phyloP scores from a whole-genome alignment of 2,329 filamentous ascomycete species.

The Knufia fluminis region DNA sequence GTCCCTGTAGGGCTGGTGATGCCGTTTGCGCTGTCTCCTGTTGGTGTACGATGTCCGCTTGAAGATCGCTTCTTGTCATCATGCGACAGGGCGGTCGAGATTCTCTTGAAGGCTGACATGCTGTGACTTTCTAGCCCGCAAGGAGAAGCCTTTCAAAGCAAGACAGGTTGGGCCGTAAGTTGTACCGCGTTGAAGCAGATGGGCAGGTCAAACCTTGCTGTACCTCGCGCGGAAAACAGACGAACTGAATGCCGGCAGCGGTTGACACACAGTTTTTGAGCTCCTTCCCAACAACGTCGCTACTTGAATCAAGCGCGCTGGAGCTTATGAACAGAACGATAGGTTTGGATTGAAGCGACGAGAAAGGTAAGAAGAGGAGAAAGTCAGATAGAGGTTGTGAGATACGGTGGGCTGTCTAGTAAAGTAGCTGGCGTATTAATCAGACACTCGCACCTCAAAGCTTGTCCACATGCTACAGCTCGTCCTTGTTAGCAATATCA shows the following conservation, averaged over 20 bases:
- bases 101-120: slow-evolving; percentile 6
- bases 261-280: not conserved
- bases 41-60: slow-evolving; percentile 34
- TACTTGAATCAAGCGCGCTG: no score
- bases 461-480: not conserved
- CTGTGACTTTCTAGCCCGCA: not conserved
- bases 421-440: not conserved
- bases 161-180: no score
- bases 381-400: not conserved
- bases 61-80: slow-evolving; percentile 96
- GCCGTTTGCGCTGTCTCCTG: slow-evolving; percentile 1
- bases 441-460: not conserved
- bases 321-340: not conserved
- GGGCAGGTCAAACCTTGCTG: no score
- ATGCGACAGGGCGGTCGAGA: slow-evolving; percentile 82
- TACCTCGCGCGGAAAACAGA: not conserved
- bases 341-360: not conserved
- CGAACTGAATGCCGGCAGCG: not conserved
- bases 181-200: no score
- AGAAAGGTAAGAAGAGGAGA: not conserved
- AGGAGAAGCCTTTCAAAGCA: no score
- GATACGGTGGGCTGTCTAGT: not conserved
- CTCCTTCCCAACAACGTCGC: no score
- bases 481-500: not conserved
- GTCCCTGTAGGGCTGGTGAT: not conserved